These are phyloP conservation scores for Fusarium foetens DNA, from an alignment of 2,329 filamentous ascomycete genomes.

Conservation along the genomic window DNA sequence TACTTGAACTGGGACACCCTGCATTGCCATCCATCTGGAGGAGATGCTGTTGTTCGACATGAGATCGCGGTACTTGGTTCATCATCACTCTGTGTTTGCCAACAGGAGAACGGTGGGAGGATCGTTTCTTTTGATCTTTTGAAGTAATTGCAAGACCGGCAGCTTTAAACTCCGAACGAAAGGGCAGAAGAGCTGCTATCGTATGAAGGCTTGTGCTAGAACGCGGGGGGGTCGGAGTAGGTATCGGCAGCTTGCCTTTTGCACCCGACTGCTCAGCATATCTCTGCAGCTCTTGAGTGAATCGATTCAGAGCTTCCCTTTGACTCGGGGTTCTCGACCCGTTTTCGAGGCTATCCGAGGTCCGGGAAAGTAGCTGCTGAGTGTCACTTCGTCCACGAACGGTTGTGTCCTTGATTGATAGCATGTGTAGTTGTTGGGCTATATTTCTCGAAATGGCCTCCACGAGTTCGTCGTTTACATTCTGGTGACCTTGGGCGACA, in stretches of 20 bases:
- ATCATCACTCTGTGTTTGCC: slow-evolving; percentile 15
- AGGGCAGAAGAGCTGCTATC: slow-evolving; percentile 64
- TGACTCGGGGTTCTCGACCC: slow-evolving; percentile 57
- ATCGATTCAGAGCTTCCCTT: slow-evolving; percentile 53
- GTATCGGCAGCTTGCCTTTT: slow-evolving; percentile 51
- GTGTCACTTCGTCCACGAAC: background rate
- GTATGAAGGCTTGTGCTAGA: slow-evolving; percentile 61
- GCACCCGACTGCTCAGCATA: slow-evolving; percentile 50
- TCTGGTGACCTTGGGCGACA: slow-evolving; percentile 44
- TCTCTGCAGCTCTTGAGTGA: slow-evolving; percentile 46
- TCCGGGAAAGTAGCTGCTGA: background rate
- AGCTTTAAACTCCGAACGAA: slow-evolving; percentile 61
- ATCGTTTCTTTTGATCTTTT: slow-evolving; percentile 52
- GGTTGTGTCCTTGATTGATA: slow-evolving; percentile 44
- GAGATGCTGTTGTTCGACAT: slow-evolving; percentile 10
- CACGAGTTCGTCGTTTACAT: slow-evolving; percentile 54
- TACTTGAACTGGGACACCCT: slow-evolving; percentile 42
- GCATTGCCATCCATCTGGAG: slow-evolving; percentile 47
- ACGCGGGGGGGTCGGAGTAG: slow-evolving; percentile 53
- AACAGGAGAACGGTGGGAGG: slow-evolving; percentile 8
- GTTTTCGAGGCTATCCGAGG: slow-evolving; percentile 10
- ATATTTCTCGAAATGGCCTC: slow-evolving; percentile 58
- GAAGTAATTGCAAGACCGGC: slow-evolving; percentile 68
- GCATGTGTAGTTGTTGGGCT: slow-evolving; percentile 57
- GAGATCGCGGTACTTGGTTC: background rate